Conservation (phyloP, 352 stramenopile genomes). For the Thraustochytrium striatum region DNA sequence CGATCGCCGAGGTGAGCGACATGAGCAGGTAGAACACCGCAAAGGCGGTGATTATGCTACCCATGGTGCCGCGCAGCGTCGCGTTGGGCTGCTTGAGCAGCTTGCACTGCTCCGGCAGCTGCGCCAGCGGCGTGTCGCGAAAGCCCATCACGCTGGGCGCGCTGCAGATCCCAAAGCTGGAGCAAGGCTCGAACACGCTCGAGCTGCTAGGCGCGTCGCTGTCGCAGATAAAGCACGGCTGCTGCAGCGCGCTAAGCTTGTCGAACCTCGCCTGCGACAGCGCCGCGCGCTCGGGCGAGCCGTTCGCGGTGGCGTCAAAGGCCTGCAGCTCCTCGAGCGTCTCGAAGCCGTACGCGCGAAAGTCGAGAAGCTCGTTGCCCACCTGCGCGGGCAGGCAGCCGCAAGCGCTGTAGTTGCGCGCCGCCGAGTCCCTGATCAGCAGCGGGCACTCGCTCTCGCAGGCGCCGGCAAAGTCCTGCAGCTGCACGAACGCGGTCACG, state of each 20-base stretch:
- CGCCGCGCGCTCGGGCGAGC: neutral
- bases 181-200: neutral
- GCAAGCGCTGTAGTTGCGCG: neutral
- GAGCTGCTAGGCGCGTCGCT: neutral
- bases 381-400: neutral
- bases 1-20: neutral
- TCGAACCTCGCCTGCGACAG: neutral
- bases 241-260: neutral
- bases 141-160: neutral
- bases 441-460: conserved; percentile 21
- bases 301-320: neutral
- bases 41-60: conserved; percentile 23
- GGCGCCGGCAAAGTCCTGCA: neutral
- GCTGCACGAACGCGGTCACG: conserved; percentile 18
- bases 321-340: neutral
- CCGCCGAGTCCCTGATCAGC: neutral
- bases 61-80: conserved; percentile 8
- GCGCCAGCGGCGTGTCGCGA: neutral
- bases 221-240: conserved; percentile 28
- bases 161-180: neutral
- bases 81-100: neutral
- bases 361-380: neutral
- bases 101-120: neutral
- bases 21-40: conserved; percentile 45
- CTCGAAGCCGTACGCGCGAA: conserved; percentile 7